Evolutionary conservation across 305 asterid species (phyloP), one percentile per base, ranked within the genome.

Genomic region (Plantago coronopus): DNA sequence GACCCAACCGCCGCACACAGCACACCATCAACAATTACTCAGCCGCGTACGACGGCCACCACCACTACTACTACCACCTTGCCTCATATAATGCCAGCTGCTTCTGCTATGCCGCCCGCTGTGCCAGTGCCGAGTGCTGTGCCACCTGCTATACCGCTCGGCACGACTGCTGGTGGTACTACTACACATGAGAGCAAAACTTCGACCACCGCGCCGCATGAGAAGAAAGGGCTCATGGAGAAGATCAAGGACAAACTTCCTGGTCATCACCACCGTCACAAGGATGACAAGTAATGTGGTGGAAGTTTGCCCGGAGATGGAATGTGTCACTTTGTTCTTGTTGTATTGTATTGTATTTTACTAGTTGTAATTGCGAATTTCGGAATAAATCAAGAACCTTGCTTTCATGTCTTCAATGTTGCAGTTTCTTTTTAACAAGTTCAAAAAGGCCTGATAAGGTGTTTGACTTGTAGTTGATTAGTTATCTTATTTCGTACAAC

Each of bases 161-260:
- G 43, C 43, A 17, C 54, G 3, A 14, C 54, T 48, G 22, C 57
- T 31, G 29, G 27, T 1, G 56, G 40, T 8, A 69, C 81, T 5
- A 72, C 54, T 0, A 23, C 80, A 0, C 49, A 62, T 0, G 59
- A 61, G 46, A 66, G 77, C 54, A 61, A 63, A 2, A 57, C 79
- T 21, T 45, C 72, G 18, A 80, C 25, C 14, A 37, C 45, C 1
- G 61, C 12, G 19, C 61, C 68, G 54, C 90, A 77, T 8, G 95
- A 88, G 79, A 91, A 88, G 83, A 84, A 83, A 66, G 76, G 97
- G 13, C 37, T 87, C 44, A 49, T 90, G 71, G 91, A 80, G 64
- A 90, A 77, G 83, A 87, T 90, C 48, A 90, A 78, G 68, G 86
- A 88, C 75, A 91, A 81, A 51, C 78, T 91, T 4, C 95, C 95